phyloP scores from a whole-genome alignment of 495 filamentous ascomycete species.

The Penicillium herquei region DNA sequence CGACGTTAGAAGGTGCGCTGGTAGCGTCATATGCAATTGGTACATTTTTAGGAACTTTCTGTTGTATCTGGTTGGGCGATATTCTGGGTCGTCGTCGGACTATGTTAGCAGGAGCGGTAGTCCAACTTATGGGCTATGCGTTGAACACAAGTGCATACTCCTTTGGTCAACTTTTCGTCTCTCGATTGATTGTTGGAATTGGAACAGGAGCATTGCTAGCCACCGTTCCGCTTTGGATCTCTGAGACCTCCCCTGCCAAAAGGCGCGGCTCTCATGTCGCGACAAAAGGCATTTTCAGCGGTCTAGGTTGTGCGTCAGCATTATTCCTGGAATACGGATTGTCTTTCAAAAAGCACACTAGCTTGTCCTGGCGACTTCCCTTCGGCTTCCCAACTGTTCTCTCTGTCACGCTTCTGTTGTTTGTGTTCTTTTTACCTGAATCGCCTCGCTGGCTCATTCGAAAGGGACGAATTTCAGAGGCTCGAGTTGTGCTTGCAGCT shows the following conservation, averaged over 20 bases:
- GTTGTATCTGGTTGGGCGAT: slow-evolving; percentile 54
- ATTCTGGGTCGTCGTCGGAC: slow-evolving; percentile 54
- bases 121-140: slow-evolving; percentile 56
- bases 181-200: slow-evolving; percentile 50
- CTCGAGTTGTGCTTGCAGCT: slow-evolving; percentile 34
- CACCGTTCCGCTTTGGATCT: slow-evolving; percentile 64
- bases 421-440: slow-evolving; percentile 39
- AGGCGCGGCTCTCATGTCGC: slow-evolving; percentile 59
- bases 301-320: slow-evolving; percentile 51
- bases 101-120: slow-evolving; percentile 49
- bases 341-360: slow-evolving; percentile 35
- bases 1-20: slow-evolving; percentile 33
- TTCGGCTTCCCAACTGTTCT: slow-evolving; percentile 44
- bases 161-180: slow-evolving; percentile 55
- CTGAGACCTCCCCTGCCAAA: slow-evolving; percentile 56
- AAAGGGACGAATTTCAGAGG: slow-evolving; percentile 32
- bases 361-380: slow-evolving; percentile 50
- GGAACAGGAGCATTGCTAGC: slow-evolving; percentile 61
- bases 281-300: slow-evolving; percentile 58
- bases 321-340: slow-evolving; percentile 57
- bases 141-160: slow-evolving; percentile 54
- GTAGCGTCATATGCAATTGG: slow-evolving; percentile 61
- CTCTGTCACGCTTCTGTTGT: slow-evolving; percentile 25
- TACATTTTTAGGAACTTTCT: slow-evolving; percentile 55
- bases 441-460: slow-evolving; percentile 48